Evolutionary conservation across 2,329 filamentous ascomycete genomes (phyloP).

Genomic region (Fusarium subtropicale): DNA sequence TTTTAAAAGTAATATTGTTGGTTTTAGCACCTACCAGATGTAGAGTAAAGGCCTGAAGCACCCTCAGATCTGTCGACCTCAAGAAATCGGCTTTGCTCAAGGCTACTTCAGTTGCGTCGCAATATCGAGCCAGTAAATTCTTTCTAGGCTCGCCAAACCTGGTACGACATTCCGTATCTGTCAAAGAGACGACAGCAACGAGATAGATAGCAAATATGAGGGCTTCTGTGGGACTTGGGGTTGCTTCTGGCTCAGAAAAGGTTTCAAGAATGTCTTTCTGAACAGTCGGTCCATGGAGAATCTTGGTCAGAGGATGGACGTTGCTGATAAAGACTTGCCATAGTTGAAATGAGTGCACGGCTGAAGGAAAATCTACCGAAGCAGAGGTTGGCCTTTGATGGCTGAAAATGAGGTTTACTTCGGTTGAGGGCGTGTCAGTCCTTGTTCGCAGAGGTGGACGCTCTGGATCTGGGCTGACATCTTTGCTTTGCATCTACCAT

Average conservation of each 20-base stretch:
- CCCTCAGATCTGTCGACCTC: slow-evolving; percentile 8
- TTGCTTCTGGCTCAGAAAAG: neutral
- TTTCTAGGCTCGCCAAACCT: slow-evolving; percentile 1
- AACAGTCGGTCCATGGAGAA: neutral
- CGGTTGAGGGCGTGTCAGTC: neutral
- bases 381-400: neutral
- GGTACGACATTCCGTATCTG: neutral
- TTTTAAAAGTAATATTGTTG: rapidly evolving
- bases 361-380: neutral
- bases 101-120: slow-evolving; percentile 2
- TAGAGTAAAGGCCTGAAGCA: slow-evolving; percentile 7
- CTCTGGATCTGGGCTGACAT: neutral
- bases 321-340: slow-evolving; percentile 1
- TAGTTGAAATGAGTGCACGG: slow-evolving; percentile 2
- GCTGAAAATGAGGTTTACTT: slow-evolving; percentile 1
- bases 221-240: neutral
- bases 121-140: neutral
- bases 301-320: slow-evolving; percentile 2
- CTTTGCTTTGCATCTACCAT: neutral
- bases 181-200: neutral
- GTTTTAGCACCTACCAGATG: neutral
- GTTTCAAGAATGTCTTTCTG: slow-evolving; percentile 4
- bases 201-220: slow-evolving; percentile 1
- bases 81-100: slow-evolving; percentile 11
- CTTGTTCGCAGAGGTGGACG: neutral